Evolutionary conservation across 306 rosid genomes (phyloP), one percentile per base, ranked within the genome.

Genomic region (Astragalus glycyphyllos): DNA sequence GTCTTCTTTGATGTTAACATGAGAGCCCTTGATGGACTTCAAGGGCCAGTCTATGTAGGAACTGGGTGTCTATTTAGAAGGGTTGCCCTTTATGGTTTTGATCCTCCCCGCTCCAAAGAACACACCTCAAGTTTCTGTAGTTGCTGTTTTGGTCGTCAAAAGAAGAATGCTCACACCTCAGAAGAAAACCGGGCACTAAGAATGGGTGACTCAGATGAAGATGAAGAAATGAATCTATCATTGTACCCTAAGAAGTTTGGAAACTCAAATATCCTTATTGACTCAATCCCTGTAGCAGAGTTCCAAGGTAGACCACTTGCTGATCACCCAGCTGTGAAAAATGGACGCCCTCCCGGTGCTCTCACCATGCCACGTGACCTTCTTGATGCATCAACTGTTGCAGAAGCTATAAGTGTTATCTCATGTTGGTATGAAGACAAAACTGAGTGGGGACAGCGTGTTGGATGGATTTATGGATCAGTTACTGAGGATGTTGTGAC

Each of bases 341-440:
- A 93, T 54, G 98, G 98, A 15, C 94, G 98, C 12, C 89, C 84
- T 8, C 97, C 98, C 0, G 97, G 98, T 45, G 97, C 96, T 53
- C 90, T 94, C 64, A 87, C 96, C 63, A 57, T 74, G 62, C 89
- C 92, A 5, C 96, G 98, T 1, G 96, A 90, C 15, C 92, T 86
- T 72, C 98, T 94, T 1, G 96, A 94, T 82, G 97, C 98, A 16
- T 83, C 98, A 20, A 89, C 92, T 1, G 98, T 94, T 49, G 98
- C 98, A 5, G 98, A 94, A 75, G 98, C 98, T 15, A 90, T 94
- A 58, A 89, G 90, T 77, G 98, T 90, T 55, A 94, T 94, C 75
- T 94, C 98, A 7, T 94, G 98, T 62, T 94, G 98, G 97, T 94
- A 94, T 11, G 98, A 94, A 69, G 98, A 94, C 68, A 94, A 94